A percentile compares a stretch with the other conserved stretches of the same genome.
phyloP scores from a whole-genome alignment of 495 filamentous ascomycete genomes.

The Trichoderma parareesei region DNA sequence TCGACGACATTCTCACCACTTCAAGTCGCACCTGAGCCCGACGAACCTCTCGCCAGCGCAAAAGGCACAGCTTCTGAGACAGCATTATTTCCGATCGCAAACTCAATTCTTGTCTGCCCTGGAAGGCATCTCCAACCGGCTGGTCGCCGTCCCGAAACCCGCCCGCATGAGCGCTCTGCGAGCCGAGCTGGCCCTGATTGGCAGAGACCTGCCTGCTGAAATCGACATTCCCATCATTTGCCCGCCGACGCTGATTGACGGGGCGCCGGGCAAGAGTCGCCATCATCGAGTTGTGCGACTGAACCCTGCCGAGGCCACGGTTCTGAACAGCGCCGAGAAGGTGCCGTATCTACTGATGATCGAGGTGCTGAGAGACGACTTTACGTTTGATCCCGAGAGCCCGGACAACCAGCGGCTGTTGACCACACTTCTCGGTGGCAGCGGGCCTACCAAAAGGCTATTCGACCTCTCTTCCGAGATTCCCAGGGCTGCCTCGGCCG shows the following conservation, averaged over 20 bases:
- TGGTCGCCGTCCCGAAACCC: constrained; percentile 65
- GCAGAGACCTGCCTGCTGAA: constrained; percentile 64
- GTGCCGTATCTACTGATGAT: constrained; percentile 73
- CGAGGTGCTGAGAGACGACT: constrained; percentile 64
- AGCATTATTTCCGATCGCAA: constrained; percentile 68
- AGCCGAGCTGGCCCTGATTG: constrained; percentile 65
- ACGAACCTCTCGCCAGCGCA: constrained; percentile 46
- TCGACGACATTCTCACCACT: constrained; percentile 41
- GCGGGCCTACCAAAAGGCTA: constrained; percentile 51
- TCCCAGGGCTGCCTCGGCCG: constrained; percentile 25
- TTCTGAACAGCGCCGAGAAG: constrained; percentile 70
- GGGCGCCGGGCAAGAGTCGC: constrained; percentile 51
- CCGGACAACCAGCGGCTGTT: constrained; percentile 56
- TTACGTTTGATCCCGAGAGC: constrained; percentile 63
- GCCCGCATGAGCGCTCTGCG: constrained; percentile 67
- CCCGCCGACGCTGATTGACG: constrained; percentile 57
- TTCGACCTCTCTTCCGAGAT: constrained; percentile 55
- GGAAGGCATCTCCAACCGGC: constrained; percentile 67
- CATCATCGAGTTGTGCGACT: constrained; percentile 69
- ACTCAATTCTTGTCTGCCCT: constrained; percentile 64
- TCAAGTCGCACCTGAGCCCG: constrained; percentile 40
- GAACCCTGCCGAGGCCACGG: constrained; percentile 70
- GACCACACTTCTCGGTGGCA: constrained; percentile 50
- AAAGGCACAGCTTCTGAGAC: constrained; percentile 53
- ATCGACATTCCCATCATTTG: constrained; percentile 71